A percentile compares a stretch with the other conserved stretches of the same genome.
phyloP scores from a whole-genome alignment of 371 early-diverging fungal species.

The Mucor lusitanicus region DNA sequence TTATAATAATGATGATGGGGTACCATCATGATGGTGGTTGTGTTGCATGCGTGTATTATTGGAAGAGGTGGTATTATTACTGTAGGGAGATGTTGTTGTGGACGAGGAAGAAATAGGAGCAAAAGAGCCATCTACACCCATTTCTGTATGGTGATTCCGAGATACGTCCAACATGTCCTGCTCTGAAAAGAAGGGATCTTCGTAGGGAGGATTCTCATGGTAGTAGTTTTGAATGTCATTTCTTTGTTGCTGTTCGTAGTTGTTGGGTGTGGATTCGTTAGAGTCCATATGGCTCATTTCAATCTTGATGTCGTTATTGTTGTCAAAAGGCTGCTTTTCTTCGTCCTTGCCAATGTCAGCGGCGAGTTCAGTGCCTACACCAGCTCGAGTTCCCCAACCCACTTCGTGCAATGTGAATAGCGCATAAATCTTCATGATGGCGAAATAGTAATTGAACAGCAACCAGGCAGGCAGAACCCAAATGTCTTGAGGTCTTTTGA shows the following conservation, averaged over 20 bases:
- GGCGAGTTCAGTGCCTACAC: slow-evolving; percentile 46
- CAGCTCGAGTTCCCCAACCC: slow-evolving; percentile 76
- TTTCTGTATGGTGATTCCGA: slow-evolving; percentile 4
- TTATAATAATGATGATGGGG: slow-evolving; percentile 5
- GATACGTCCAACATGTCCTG: slow-evolving; percentile 5
- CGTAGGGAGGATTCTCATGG: slow-evolving; percentile 4
- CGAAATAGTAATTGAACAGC: slow-evolving; percentile 73
- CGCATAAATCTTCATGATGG: slow-evolving; percentile 73
- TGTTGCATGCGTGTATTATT: neutral
- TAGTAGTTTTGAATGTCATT: neutral
- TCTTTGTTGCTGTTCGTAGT: slow-evolving; percentile 7
- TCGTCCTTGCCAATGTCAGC: slow-evolving; percentile 37
- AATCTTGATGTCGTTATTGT: slow-evolving; percentile 24
- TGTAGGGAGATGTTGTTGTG: neutral
- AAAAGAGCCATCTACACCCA: slow-evolving; percentile 17
- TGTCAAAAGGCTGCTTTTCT: slow-evolving; percentile 3
- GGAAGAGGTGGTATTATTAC: neutral
- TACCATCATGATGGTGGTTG: slow-evolving; percentile 6
- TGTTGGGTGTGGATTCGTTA: slow-evolving; percentile 7
- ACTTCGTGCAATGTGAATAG: slow-evolving; percentile 72
- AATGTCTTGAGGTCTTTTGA: slow-evolving; percentile 66
- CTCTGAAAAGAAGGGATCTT: slow-evolving; percentile 23
- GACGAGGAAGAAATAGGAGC: slow-evolving; percentile 8
- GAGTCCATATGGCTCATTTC: slow-evolving; percentile 29
- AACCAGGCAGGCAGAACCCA: slow-evolving; percentile 68